Base-by-base conservation (phyloP, 305 asterid genomes). In the Plantago lanceolata region DNA sequence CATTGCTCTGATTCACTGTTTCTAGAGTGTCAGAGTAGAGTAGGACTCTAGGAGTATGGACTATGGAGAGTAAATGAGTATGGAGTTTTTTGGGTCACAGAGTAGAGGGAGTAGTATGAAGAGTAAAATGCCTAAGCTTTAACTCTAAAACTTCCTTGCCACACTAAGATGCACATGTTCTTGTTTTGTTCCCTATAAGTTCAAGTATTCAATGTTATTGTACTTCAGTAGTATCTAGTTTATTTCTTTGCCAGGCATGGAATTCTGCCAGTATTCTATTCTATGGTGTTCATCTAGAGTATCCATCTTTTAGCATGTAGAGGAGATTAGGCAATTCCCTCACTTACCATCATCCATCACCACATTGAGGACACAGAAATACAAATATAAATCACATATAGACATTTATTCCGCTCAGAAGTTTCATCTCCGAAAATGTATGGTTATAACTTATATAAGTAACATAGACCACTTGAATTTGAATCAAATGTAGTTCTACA, bases 231-330 rank as follows among this genome's bases (percentile, higher is more conserved):
- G 12, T 54, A 4, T 21, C 59, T 33, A 8, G 58, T 21, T 24
- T 53, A 14, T 11, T 24, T 7, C 8, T 33, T 33, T 33, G 7
- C 40, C 8, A 5, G 9, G 40, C 40, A 33, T 5, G 40, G 9
- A 33, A 33, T 53, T 53, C 37, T 4, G 19, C 13, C 33, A 21
- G 37, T 8, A 53, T 5, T 31, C 37, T 31, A 31, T 31, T 31
- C 33, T 6, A 31, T 31, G 37, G 40, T 53, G 33, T 53, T 21
- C 40, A 1, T 74, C 86, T 0, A 76, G 73, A 18, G 88, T 84
- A 66, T 76, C 85, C 4, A 73, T 88, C 57, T 77, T 71, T 75
- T 84, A 91, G 90, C 88, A 76, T 43, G 59, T 47, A 79, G 73
- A 74, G 7, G 69, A 60, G 72, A 60, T 37, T 29, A 19, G 47